Percentiles rank a stretch among this genome's conserved stretches.
Conservation (phyloP, 441 rosid genomes). For the Croton laevigatus region DNA sequence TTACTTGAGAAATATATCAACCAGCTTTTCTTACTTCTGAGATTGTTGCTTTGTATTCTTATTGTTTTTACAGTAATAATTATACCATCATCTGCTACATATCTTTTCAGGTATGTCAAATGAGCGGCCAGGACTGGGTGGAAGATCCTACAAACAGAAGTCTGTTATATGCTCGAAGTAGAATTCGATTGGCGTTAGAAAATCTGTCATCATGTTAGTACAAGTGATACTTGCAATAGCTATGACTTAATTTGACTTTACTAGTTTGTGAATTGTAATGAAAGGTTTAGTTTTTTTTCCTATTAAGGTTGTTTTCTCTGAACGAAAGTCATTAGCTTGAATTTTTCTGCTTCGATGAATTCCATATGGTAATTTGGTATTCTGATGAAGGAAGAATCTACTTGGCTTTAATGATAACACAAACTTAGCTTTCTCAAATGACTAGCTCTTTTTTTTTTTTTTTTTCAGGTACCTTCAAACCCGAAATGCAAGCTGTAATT, state of each 20-base stretch:
- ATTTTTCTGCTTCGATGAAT: neutral
- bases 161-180: conserved; percentile 70
- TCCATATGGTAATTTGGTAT: neutral
- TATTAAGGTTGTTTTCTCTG: neutral
- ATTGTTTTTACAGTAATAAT: conserved; percentile 10
- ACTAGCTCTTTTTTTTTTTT: conserved; percentile 22
- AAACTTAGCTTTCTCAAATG: conserved; percentile 21
- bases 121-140: conserved; percentile 58
- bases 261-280: neutral
- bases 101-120: conserved; percentile 66
- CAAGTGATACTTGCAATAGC: neutral
- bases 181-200: conserved; percentile 73
- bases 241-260: neutral
- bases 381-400: neutral
- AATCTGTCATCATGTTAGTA: conserved; percentile 52
- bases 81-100: neutral
- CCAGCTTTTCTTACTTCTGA: neutral
- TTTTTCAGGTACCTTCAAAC: conserved; percentile 55
- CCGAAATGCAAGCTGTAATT: conserved; percentile 66
- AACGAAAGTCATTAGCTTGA: conserved; percentile 1
- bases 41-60: neutral
- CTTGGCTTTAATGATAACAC: conserved; percentile 9
- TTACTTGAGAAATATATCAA: neutral
- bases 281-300: neutral
- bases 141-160: conserved; percentile 89